Conservation (phyloP, 768 basidiomycete genomes). For the Tylopilus vinaceipallidus region DNA sequence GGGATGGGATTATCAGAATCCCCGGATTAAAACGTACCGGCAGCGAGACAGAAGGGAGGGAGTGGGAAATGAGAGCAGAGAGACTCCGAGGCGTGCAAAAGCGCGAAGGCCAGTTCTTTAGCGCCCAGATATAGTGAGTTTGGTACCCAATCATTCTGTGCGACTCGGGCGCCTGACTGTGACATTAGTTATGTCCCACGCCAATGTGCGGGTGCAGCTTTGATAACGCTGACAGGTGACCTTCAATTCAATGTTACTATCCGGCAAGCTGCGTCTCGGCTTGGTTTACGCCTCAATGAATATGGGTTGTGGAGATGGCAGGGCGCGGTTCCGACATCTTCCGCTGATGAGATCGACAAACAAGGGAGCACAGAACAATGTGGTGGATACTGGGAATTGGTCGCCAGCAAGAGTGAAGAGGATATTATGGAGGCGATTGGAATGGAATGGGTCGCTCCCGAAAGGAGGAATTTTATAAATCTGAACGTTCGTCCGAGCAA, state of each 20-base stretch:
- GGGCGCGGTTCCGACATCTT: not conserved
- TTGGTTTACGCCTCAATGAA: constrained; percentile 54
- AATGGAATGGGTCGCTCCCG: constrained; percentile 28
- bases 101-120: constrained; percentile 38
- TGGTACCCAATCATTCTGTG: not conserved
- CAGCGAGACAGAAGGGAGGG: constrained; percentile 10
- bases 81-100: constrained; percentile 25
- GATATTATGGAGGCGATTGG: constrained; percentile 24
- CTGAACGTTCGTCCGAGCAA: constrained; percentile 7
- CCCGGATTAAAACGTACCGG: constrained; percentile 37
- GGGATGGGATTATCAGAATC: constrained; percentile 53
- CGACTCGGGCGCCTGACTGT: not conserved
- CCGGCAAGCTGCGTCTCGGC: constrained; percentile 39
- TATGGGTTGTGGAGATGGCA: constrained; percentile 66
- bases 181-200: constrained; percentile 20
- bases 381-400: constrained; percentile 24
- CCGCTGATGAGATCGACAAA: not conserved
- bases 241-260: constrained; percentile 43
- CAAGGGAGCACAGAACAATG: constrained; percentile 7
- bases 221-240: constrained; percentile 59
- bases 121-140: constrained; percentile 34
- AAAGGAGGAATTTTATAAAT: constrained; percentile 25
- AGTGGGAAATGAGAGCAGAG: constrained; percentile 29
- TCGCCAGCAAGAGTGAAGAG: constrained; percentile 24
- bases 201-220: constrained; percentile 44